Conservation (phyloP, 2,329 filamentous ascomycete genomes). For the Fusarium proliferatum region DNA sequence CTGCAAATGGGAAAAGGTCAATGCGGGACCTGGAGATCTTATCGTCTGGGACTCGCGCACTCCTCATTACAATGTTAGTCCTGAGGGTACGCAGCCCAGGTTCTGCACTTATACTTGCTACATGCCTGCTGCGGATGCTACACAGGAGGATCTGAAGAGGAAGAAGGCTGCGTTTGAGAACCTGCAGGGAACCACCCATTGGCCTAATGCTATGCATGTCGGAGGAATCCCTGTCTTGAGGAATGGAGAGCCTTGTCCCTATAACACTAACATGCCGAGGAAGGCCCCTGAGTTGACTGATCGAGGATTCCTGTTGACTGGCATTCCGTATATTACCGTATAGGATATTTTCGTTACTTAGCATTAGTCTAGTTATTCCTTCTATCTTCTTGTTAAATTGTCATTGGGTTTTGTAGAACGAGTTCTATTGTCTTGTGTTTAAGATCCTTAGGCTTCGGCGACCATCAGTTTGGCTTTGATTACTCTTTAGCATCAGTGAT, state of each 20-base stretch:
- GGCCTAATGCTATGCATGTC: conserved; percentile 22
- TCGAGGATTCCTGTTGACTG: background rate
- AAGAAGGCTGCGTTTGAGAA: conserved; percentile 20
- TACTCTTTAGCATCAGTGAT: too few relatives aligned
- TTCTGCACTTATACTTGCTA: conserved; percentile 20
- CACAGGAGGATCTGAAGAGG: conserved; percentile 2
- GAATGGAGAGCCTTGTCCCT: conserved; percentile 14
- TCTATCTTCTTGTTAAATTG: fast-evolving
- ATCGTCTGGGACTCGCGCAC: conserved; percentile 16
- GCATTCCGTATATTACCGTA: conserved; percentile 3
- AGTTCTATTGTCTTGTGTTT: background rate
- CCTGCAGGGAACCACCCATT: background rate
- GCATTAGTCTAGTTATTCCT: fast-evolving
- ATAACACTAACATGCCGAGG: conserved; percentile 1
- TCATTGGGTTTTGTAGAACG: fast-evolving
- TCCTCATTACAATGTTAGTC: conserved; percentile 18
- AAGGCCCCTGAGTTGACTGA: background rate
- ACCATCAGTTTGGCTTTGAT: too few relatives aligned
- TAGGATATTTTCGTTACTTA: fast-evolving
- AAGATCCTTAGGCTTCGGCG: too few relatives aligned
- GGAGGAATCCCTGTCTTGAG: conserved; percentile 10
- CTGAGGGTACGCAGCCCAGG: background rate
- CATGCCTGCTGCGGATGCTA: conserved; percentile 14
- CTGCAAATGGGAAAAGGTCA: conserved; percentile 12
- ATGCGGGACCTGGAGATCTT: background rate